Conservation (phyloP, 177 flowering plant genomes). For the Vitis hybrid region DNA sequence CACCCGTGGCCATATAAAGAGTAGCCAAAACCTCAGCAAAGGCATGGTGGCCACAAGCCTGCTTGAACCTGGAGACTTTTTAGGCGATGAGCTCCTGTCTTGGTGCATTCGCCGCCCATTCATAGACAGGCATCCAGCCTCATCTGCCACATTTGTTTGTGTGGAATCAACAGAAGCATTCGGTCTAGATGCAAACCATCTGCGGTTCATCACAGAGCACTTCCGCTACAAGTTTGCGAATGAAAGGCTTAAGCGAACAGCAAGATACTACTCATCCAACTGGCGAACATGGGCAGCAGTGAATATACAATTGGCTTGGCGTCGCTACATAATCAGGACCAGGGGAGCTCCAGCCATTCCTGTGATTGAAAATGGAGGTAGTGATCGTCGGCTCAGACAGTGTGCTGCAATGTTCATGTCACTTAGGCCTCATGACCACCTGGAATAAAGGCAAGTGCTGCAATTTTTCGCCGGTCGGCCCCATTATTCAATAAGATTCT, state of each 20-base stretch:
- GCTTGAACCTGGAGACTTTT: conserved; percentile 75
- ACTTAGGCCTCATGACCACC: conserved; percentile 85
- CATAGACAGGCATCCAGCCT: conserved; percentile 75
- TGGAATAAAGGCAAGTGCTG: conserved; percentile 44
- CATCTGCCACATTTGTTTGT: conserved; percentile 80
- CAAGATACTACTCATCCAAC: conserved; percentile 79
- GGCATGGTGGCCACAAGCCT: conserved; percentile 73
- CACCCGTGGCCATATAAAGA: conserved; percentile 64
- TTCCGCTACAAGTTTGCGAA: conserved; percentile 89
- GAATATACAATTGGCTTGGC: conserved; percentile 82
- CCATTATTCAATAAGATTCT: conserved; percentile 2
- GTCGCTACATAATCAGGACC: conserved; percentile 56
- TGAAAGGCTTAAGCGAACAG: conserved; percentile 77
- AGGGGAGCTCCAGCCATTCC: conserved; percentile 29
- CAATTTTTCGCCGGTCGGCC: background rate
- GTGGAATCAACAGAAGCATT: conserved; percentile 78
- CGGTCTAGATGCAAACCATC: conserved; percentile 60
- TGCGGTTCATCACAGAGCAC: conserved; percentile 82
- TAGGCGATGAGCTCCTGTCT: conserved; percentile 89
- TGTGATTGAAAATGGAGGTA: conserved; percentile 31
- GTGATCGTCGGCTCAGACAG: conserved; percentile 54
- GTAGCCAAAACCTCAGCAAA: conserved; percentile 79
- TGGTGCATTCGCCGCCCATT: conserved; percentile 95
- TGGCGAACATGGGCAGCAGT: conserved; percentile 98
- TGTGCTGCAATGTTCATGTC: conserved; percentile 93